Evolutionary conservation across 2,329 filamentous ascomycete genomes (phyloP).

Genomic region (Colletotrichum musae): DNA sequence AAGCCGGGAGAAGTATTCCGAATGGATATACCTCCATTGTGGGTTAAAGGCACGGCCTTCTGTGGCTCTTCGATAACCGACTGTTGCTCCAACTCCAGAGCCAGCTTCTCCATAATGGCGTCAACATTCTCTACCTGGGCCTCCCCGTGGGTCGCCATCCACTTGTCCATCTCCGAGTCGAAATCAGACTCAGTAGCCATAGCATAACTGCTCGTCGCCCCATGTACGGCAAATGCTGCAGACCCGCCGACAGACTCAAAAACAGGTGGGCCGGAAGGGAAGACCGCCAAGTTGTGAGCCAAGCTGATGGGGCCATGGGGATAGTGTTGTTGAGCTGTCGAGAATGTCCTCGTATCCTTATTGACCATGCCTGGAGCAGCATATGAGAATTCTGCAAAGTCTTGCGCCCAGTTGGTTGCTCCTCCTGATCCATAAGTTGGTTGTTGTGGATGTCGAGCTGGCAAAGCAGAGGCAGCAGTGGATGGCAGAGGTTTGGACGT

Average conservation of each 20-base stretch:
- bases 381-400: slow-evolving; percentile 23
- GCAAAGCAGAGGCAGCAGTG: neutral
- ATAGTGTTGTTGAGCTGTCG: neutral
- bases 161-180: slow-evolving; percentile 57
- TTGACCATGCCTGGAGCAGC: neutral
- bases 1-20: neutral
- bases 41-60: neutral
- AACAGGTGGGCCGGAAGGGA: neutral
- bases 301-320: neutral
- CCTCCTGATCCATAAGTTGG: no score
- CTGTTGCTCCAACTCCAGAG: slow-evolving; percentile 53
- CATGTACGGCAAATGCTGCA: neutral
- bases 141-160: slow-evolving; percentile 55
- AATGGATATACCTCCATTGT: neutral
- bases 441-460: neutral
- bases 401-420: slow-evolving; percentile 34
- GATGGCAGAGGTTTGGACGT: neutral
- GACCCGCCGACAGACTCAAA: neutral
- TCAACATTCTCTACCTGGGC: slow-evolving; percentile 56
- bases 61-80: neutral
- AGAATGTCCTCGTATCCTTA: neutral
- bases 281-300: neutral
- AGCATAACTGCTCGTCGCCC: neutral
- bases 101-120: slow-evolving; percentile 60
- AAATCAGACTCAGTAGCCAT: slow-evolving; percentile 52